Conservation (phyloP, 177 flowering plant genomes). For the Vitis hybrid region DNA sequence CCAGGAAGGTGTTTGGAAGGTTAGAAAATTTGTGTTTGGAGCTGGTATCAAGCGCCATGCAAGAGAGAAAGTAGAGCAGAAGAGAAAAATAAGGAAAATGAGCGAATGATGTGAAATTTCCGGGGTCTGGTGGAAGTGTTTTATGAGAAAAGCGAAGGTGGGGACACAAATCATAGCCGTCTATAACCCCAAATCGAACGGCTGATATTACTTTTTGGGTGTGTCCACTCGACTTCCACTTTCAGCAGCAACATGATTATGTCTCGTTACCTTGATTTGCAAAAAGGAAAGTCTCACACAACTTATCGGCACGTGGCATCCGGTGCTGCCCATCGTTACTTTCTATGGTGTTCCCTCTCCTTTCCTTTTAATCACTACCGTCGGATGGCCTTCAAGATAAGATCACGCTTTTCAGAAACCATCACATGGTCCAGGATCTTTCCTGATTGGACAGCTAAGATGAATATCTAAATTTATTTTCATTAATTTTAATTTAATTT, state of each 20-base stretch:
- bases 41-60: constrained; percentile 24
- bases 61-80: constrained; percentile 6
- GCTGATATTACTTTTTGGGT: constrained; percentile 14
- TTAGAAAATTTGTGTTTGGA: constrained; percentile 16
- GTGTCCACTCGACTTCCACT: constrained; percentile 20
- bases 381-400: neutral
- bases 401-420: no score
- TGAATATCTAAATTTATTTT: no score
- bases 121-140: neutral
- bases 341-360: neutral
- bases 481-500: no score
- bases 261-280: constrained; percentile 20
- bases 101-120: neutral
- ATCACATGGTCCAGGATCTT: no score
- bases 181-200: constrained; percentile 12
- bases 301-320: constrained; percentile 5
- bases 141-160: neutral
- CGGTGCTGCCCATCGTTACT: neutral
- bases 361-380: neutral
- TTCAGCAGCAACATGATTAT: constrained; percentile 6
- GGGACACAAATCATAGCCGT: neutral
- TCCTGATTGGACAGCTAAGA: no score
- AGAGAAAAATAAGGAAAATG: neutral
- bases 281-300: constrained; percentile 10
- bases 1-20: constrained; percentile 13